Conservation (phyloP, 2,329 filamentous ascomycete genomes). For the Chaetomiaceae sp. region DNA sequence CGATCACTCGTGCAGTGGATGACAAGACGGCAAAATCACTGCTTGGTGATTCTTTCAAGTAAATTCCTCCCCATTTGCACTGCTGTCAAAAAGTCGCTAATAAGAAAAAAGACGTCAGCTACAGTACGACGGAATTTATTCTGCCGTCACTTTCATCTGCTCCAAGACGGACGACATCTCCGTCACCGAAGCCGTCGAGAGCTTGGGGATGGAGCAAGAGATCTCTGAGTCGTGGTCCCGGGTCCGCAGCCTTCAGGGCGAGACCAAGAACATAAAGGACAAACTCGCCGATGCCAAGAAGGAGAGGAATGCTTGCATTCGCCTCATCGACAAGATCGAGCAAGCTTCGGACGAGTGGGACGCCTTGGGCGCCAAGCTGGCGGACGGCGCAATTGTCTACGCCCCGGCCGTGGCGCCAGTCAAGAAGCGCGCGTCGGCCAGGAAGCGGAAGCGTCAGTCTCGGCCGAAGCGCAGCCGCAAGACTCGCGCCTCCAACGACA, state of each 20-base stretch:
- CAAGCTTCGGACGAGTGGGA: slow-evolving; percentile 24
- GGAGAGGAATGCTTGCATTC: slow-evolving; percentile 30
- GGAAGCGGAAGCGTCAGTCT: slow-evolving; percentile 24
- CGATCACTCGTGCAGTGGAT: slow-evolving; percentile 56
- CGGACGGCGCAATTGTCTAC: slow-evolving; percentile 23
- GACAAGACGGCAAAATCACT: slow-evolving; percentile 53
- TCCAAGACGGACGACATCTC: slow-evolving; percentile 58
- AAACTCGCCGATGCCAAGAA: slow-evolving; percentile 22
- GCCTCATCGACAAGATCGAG: slow-evolving; percentile 24
- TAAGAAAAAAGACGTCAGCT: slow-evolving; percentile 40
- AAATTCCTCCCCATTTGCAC: background rate
- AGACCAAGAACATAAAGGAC: slow-evolving; percentile 5
- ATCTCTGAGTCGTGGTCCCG: slow-evolving; percentile 13
- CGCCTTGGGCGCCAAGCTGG: slow-evolving; percentile 13
- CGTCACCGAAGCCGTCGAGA: slow-evolving; percentile 33
- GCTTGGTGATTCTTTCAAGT: slow-evolving; percentile 50
- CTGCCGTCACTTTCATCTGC: slow-evolving; percentile 54
- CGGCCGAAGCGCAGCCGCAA: slow-evolving; percentile 19
- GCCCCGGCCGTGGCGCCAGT: no score
- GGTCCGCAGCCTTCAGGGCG: slow-evolving; percentile 6
- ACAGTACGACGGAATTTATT: slow-evolving; percentile 51
- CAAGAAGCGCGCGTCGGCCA: slow-evolving; percentile 11
- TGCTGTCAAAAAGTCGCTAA: background rate
- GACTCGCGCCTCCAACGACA: slow-evolving; percentile 11
- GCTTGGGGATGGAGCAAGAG: slow-evolving; percentile 25